phyloP scores from a whole-genome alignment of 2,329 filamentous ascomycete genomes.

The Basipetospora sp. region DNA sequence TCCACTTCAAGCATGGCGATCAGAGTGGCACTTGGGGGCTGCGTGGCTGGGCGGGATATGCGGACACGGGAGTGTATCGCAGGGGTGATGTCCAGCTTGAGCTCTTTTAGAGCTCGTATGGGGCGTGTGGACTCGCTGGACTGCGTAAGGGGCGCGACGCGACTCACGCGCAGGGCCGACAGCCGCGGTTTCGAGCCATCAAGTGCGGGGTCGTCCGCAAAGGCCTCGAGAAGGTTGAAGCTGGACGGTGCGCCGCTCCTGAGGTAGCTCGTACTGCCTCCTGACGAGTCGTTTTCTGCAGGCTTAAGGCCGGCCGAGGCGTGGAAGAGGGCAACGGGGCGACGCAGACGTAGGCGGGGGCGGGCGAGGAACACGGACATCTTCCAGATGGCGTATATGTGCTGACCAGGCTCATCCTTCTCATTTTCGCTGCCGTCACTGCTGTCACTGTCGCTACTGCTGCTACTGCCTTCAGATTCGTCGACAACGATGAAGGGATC shows the following conservation, averaged over 20 bases:
- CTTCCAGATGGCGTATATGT: conserved; percentile 46
- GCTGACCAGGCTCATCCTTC: conserved; percentile 19
- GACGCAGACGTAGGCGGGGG: conserved; percentile 50
- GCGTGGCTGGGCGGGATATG: conserved; percentile 49
- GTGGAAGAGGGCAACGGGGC: conserved; percentile 51
- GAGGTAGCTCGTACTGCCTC: conserved; percentile 44
- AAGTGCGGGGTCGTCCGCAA: conserved; percentile 50
- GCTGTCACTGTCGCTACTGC: conserved; percentile 21
- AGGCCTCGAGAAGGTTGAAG: conserved; percentile 63
- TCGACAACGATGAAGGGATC: conserved; percentile 37
- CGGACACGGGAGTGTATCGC: conserved; percentile 58
- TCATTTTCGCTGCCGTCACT: conserved; percentile 14
- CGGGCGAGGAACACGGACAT: conserved; percentile 41
- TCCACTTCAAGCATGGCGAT: conserved; percentile 62
- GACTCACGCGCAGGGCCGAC: conserved; percentile 59
- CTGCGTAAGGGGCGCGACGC: conserved; percentile 54
- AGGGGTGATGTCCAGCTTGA: conserved; percentile 50
- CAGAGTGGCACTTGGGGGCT: conserved; percentile 43
- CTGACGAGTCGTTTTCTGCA: conserved; percentile 11
- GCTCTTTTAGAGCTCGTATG: conserved; percentile 47
- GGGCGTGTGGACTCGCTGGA: conserved; percentile 47
- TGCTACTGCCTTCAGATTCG: conserved; percentile 17
- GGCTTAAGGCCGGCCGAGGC: conserved; percentile 47
- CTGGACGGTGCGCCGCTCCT: conserved; percentile 54
- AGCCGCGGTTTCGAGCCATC: conserved; percentile 49